Conservation (phyloP, 1,284 basidiomycete genomes). For the Apiotrichum sp. region DNA sequence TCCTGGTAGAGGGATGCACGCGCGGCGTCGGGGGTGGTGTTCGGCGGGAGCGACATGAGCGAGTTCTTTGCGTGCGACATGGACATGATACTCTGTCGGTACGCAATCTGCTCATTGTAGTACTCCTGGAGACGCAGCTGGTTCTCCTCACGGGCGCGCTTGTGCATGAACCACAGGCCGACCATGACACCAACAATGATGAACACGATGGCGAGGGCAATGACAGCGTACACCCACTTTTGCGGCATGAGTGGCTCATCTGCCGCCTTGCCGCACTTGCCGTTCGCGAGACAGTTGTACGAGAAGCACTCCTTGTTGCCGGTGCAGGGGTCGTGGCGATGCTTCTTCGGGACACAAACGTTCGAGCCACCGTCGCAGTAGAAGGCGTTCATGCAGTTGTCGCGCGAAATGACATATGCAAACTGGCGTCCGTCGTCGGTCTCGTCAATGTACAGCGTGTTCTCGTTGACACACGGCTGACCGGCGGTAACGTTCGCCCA, state of each 20-base stretch:
- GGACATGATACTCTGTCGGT: slow-evolving; percentile 47
- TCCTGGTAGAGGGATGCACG: slow-evolving; percentile 23
- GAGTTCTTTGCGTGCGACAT: slow-evolving; percentile 45
- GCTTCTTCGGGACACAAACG: slow-evolving; percentile 57
- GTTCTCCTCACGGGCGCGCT: slow-evolving; percentile 63
- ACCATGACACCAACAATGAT: slow-evolving; percentile 65
- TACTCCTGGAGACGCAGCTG: slow-evolving; percentile 75
- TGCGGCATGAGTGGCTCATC: slow-evolving; percentile 61
- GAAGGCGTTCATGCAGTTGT: slow-evolving; percentile 52
- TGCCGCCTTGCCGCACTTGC: slow-evolving; percentile 57
- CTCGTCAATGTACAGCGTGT: slow-evolving; percentile 69
- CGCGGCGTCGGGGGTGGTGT: slow-evolving; percentile 21
- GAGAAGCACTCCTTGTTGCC: slow-evolving; percentile 79
- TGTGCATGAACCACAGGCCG: slow-evolving; percentile 63
- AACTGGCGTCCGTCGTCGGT: slow-evolving; percentile 50
- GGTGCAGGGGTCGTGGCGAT: slow-evolving; percentile 56
- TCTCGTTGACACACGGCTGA: slow-evolving; percentile 63
- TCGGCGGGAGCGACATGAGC: slow-evolving; percentile 32
- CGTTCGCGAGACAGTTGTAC: slow-evolving; percentile 63
- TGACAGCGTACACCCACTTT: slow-evolving; percentile 64
- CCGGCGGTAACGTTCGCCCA: slow-evolving; percentile 67
- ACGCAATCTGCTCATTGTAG: slow-evolving; percentile 64
- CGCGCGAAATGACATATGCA: slow-evolving; percentile 71
- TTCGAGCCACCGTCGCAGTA: slow-evolving; percentile 65
- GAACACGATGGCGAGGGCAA: slow-evolving; percentile 68